Conservation (phyloP, 345 rosid genomes). For the Rhodomyrtus tomentosa region DNA sequence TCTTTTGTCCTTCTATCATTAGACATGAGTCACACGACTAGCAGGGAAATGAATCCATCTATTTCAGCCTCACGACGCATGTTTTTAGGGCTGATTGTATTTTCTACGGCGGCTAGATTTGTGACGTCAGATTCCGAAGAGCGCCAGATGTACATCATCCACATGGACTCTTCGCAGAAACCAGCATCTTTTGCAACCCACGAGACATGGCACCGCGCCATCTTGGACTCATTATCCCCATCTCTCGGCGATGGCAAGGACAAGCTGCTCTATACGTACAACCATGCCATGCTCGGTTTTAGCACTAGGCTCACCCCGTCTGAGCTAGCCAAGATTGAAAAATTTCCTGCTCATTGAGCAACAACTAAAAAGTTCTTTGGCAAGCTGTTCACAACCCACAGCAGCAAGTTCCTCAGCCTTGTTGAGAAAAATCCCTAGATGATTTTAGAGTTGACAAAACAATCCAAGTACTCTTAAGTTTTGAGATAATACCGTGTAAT, state of each 20-base stretch:
- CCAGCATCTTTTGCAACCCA: constrained; percentile 18
- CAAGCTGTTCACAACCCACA: constrained; percentile 24
- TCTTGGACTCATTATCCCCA: constrained; percentile 4
- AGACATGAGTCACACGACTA: neutral
- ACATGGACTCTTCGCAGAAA: constrained; percentile 23
- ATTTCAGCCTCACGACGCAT: neutral
- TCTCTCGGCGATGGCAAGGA: neutral
- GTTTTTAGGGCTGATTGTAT: neutral
- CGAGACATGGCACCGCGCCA: constrained; percentile 13
- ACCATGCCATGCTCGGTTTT: constrained; percentile 30
- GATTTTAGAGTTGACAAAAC: too few relatives aligned
- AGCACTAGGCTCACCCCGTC: constrained; percentile 34
- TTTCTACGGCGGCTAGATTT: neutral
- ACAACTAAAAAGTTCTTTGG: constrained; percentile 21
- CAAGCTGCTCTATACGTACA: constrained; percentile 22
- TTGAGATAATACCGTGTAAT: too few relatives aligned
- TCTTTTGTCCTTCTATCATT: neutral
- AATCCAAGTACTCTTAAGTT: too few relatives aligned
- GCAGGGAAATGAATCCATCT: neutral
- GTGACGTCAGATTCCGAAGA: constrained; percentile 1
- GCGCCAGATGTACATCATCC: constrained; percentile 19
- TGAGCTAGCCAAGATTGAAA: constrained; percentile 25
- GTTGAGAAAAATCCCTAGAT: too few relatives aligned
- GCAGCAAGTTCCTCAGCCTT: constrained; percentile 31
- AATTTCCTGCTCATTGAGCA: constrained; percentile 24